phyloP scores from a whole-genome alignment of 2,329 filamentous ascomycete genomes.

The Exophiala oligosperma region DNA sequence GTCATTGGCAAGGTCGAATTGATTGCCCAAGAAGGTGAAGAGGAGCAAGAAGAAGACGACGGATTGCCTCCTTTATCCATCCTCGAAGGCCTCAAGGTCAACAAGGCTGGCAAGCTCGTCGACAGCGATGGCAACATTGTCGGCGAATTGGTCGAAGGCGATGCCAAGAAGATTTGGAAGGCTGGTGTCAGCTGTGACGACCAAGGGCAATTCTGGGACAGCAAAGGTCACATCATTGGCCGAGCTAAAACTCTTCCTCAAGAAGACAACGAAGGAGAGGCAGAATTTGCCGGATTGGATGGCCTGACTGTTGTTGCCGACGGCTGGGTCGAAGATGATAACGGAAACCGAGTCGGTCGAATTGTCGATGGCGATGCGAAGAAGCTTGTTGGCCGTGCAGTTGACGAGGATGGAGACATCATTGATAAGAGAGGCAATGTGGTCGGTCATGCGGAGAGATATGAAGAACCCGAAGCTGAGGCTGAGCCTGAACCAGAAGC shows the following conservation, averaged over 20 bases:
- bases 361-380: constrained; percentile 61
- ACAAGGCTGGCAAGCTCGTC: constrained; percentile 46
- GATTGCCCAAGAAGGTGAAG: constrained; percentile 40
- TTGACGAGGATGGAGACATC: constrained; percentile 64
- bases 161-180: constrained; percentile 60
- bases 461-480: constrained; percentile 52
- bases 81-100: constrained; percentile 43
- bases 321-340: constrained; percentile 51
- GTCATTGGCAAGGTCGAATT: constrained; percentile 46
- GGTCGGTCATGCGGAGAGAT: constrained; percentile 57
- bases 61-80: constrained; percentile 36
- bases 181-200: constrained; percentile 49
- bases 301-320: constrained; percentile 49
- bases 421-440: constrained; percentile 63
- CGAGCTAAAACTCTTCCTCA: constrained; percentile 51
- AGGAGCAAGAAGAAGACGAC: constrained; percentile 31
- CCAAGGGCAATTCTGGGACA: constrained; percentile 65
- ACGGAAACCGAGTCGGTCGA: constrained; percentile 49
- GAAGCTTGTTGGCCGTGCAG: constrained; percentile 58
- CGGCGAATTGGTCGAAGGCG: constrained; percentile 62
- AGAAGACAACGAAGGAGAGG: constrained; percentile 40
- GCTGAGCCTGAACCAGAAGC: constrained; percentile 43
- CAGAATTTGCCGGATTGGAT: constrained; percentile 47
- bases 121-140: constrained; percentile 48
- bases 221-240: constrained; percentile 63